Evolutionary conservation across 1,284 basidiomycete genomes (phyloP).

Genomic region (Lentinula novae-zelandiae): DNA sequence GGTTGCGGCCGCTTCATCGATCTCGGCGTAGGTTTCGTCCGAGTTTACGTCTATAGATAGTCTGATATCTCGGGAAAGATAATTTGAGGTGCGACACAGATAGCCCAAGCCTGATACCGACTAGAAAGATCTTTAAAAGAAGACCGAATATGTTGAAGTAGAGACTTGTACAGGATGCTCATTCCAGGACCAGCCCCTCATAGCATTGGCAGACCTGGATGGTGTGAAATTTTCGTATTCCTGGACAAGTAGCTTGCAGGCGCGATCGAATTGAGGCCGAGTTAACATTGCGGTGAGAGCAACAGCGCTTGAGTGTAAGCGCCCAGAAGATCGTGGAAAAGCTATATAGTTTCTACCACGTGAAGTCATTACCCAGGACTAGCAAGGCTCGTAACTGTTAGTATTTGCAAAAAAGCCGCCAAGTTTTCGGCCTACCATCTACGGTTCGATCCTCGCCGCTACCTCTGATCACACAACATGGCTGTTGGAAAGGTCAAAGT

Average conservation of each 20-base stretch:
- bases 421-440: constrained; percentile 26
- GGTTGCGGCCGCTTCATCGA: constrained; percentile 33
- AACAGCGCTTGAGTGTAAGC: constrained; percentile 9
- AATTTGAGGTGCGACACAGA: constrained; percentile 34
- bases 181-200: constrained; percentile 52
- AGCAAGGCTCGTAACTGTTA: not conserved
- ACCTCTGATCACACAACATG: constrained; percentile 53
- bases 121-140: constrained; percentile 20
- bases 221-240: constrained; percentile 20
- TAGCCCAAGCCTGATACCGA: constrained; percentile 40
- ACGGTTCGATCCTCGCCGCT: constrained; percentile 42
- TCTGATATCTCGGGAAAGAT: constrained; percentile 7
- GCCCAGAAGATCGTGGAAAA: constrained; percentile 18
- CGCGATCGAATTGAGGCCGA: constrained; percentile 58
- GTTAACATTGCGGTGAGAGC: constrained; percentile 37
- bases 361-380: not conserved
- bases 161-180: constrained; percentile 28
- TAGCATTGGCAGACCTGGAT: constrained; percentile 14
- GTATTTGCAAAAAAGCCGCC: constrained; percentile 38
- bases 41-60: constrained; percentile 10
- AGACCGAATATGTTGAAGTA: constrained; percentile 8
- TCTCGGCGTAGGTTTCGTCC: constrained; percentile 24
- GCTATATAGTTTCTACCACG: constrained; percentile 36
- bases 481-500: constrained; percentile 87
- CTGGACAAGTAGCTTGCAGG: constrained; percentile 50